Conservation (phyloP, 192 early-diverging fungal species). For the Mortierella hygrophila region DNA sequence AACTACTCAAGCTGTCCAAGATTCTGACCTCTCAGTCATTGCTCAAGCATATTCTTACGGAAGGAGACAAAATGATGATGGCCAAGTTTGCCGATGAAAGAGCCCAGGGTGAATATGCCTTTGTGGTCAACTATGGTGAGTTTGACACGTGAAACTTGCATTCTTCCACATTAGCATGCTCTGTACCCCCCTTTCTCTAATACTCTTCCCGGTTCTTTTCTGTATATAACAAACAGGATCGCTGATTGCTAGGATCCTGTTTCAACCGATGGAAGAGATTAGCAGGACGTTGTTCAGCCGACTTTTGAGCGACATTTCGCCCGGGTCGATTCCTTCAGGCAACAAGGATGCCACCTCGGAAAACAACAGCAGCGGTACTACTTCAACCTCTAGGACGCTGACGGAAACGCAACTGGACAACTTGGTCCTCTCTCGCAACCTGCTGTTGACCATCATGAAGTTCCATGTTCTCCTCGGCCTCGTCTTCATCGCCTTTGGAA, state of each 20-base stretch:
- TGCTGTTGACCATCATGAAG: conserved; percentile 62
- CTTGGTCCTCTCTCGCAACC: conserved; percentile 40
- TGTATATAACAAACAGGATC: conserved; percentile 72
- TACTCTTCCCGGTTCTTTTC: neutral
- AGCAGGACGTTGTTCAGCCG: conserved; percentile 88
- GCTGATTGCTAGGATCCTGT: conserved; percentile 88
- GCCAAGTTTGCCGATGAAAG: conserved; percentile 63
- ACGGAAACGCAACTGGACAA: conserved; percentile 28
- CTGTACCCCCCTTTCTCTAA: neutral
- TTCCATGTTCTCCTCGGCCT: conserved; percentile 81
- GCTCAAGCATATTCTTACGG: conserved; percentile 94
- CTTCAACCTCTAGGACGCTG: neutral
- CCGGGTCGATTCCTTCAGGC: neutral
- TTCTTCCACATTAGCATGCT: neutral
- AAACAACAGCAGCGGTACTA: neutral
- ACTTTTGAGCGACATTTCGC: conserved; percentile 56
- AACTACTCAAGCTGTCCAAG: conserved; percentile 74
- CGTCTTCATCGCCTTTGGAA: conserved; percentile 85
- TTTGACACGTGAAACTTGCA: neutral
- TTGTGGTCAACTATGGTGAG: conserved; percentile 88
- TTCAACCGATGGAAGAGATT: conserved; percentile 95
- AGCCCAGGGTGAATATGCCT: conserved; percentile 86
- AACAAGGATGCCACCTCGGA: conserved; percentile 4
- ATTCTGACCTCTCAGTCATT: conserved; percentile 88
- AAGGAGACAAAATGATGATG: conserved; percentile 97